These are phyloP conservation scores for Coemansia sp. DNA, from an alignment of 192 early-diverging fungal genomes.

Conservation along the genomic window DNA sequence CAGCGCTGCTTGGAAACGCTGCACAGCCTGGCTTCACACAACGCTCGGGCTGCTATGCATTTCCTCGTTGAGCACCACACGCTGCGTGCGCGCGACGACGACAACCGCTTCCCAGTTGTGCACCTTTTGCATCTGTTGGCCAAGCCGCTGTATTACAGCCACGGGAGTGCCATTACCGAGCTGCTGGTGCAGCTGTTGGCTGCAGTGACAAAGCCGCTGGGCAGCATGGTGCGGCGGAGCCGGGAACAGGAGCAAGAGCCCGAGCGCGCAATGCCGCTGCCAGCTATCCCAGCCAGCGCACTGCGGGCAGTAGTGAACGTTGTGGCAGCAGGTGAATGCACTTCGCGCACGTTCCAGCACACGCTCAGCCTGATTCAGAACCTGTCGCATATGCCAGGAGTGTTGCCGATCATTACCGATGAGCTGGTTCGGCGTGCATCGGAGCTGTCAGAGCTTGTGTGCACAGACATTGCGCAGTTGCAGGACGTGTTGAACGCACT, in stretches of 20 bases:
- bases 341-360: constrained; percentile 92
- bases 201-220: constrained; percentile 74
- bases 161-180: constrained; percentile 75
- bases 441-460: constrained; percentile 64
- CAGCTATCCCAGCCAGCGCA: constrained; percentile 78
- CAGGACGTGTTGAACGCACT: constrained; percentile 55
- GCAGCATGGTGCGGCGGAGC: constrained; percentile 58
- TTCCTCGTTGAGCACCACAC: constrained; percentile 60
- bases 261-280: constrained; percentile 60
- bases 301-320: constrained; percentile 87
- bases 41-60: constrained; percentile 67
- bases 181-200: constrained; percentile 83
- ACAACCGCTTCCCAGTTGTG: constrained; percentile 55
- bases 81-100: constrained; percentile 61
- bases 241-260: constrained; percentile 40
- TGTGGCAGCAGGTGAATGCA: constrained; percentile 84
- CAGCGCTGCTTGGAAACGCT: constrained; percentile 87
- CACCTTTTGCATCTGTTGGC: constrained; percentile 83
- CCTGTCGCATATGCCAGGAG: constrained; percentile 68
- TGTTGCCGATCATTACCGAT: constrained; percentile 72
- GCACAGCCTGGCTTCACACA: constrained; percentile 74
- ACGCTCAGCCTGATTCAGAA: constrained; percentile 89
- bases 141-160: constrained; percentile 76
- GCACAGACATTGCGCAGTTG: constrained; percentile 69
- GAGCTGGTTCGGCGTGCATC: constrained; percentile 75